Conservation (phyloP, 2,329 filamentous ascomycete species). For the Cladobotryum mycophilum region DNA sequence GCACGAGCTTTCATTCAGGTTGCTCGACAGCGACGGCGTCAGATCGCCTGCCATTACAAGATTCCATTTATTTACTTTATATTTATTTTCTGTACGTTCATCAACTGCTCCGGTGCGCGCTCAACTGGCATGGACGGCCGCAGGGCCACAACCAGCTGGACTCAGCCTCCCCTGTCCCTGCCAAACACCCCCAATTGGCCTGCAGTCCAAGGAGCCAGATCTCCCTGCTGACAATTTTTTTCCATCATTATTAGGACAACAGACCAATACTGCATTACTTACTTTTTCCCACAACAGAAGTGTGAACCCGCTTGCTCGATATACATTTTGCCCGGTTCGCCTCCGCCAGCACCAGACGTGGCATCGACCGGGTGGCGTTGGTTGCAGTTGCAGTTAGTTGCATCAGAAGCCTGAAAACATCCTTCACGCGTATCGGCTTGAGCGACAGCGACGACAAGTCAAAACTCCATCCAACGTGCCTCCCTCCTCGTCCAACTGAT, state of each 20-base stretch:
- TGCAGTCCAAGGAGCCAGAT: constrained; percentile 12
- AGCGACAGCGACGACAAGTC: not conserved
- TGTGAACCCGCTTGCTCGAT: not conserved
- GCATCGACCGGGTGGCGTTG: not conserved
- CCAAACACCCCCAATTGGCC: constrained; percentile 16
- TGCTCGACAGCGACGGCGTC: constrained; percentile 21
- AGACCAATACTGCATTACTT: constrained; percentile 4
- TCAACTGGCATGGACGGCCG: no score
- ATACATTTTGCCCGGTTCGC: constrained; percentile 1
- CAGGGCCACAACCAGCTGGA: constrained; percentile 1
- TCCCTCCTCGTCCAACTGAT: constrained; percentile 9
- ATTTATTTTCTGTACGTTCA: constrained; percentile 3
- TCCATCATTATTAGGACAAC: constrained; percentile 6
- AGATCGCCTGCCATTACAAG: constrained; percentile 21
- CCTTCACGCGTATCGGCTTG: no score
- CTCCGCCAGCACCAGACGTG: no score
- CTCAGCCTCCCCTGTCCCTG: constrained; percentile 13
- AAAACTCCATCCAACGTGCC: not conserved
- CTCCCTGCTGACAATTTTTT: constrained; percentile 13
- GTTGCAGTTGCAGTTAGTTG: not conserved
- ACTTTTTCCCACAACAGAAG: constrained; percentile 3
- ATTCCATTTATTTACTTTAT: constrained; percentile 9
- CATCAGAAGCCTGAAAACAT: not conserved
- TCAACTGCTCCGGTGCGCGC: constrained; percentile 5
- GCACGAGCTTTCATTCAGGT: constrained; percentile 16